Conservation (phyloP, 345 rosid genomes). For the Xanthoceras sorbifolium region DNA sequence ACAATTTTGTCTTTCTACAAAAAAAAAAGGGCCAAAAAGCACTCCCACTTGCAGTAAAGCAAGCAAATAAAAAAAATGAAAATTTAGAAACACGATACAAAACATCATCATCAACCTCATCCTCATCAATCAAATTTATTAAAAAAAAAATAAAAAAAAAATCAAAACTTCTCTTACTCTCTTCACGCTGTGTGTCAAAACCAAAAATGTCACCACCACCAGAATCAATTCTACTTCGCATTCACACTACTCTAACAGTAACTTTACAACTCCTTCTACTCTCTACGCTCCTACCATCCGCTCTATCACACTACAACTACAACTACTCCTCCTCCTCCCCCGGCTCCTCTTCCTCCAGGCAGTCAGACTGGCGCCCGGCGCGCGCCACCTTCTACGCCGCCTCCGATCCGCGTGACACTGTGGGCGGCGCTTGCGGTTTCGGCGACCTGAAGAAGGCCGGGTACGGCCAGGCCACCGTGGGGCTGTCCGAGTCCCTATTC, state of each 20-base stretch:
- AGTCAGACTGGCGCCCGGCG: conserved; percentile 74
- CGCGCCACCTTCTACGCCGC: conserved; percentile 97
- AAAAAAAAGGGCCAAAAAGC: background rate
- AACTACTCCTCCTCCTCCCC: conserved; percentile 34
- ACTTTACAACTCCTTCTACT: background rate
- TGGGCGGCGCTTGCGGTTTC: conserved; percentile 97
- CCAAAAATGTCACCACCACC: background rate
- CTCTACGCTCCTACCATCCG: conserved; percentile 5
- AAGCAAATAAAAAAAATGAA: background rate
- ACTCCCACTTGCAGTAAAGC: background rate
- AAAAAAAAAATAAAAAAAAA: background rate
- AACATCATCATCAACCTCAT: background rate
- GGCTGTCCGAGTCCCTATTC: conserved; percentile 74
- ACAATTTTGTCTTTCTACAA: background rate
- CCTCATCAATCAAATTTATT: background rate
- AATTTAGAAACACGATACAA: background rate
- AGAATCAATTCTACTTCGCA: background rate
- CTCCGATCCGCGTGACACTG: conserved; percentile 76
- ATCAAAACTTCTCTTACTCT: background rate
- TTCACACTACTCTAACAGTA: background rate
- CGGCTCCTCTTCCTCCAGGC: conserved; percentile 38
- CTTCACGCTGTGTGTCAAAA: background rate
- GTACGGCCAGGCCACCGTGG: conserved; percentile 91
- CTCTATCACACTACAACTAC: conserved; percentile 42
- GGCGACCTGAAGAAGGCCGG: conserved; percentile 84